A percentile compares a stretch with the other conserved stretches of the same genome.
Evolutionary conservation across 176 grass and related monocot species (phyloP).

Genomic region (Melocanna baccifera): DNA sequence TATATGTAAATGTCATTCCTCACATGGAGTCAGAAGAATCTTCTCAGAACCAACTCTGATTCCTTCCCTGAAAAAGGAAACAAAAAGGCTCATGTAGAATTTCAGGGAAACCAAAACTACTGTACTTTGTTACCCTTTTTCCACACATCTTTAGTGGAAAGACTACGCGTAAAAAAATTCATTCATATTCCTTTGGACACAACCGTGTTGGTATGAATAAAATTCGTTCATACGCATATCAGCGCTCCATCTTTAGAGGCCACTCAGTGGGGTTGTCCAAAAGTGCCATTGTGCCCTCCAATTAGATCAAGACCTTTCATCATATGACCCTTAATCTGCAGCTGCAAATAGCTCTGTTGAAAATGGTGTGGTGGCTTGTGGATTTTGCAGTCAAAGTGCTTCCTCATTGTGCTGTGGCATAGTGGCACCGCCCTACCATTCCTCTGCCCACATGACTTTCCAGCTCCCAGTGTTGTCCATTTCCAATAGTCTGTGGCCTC

Average conservation of each 20-base stretch:
- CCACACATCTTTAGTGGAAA: not conserved
- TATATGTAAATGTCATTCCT: not conserved
- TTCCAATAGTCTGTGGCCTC: constrained; percentile 28
- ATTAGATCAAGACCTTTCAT: not conserved
- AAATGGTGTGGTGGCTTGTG: constrained; percentile 26
- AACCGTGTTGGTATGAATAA: not conserved
- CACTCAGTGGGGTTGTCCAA: not conserved
- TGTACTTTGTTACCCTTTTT: not conserved
- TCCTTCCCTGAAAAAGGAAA: not conserved
- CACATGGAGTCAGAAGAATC: not conserved
- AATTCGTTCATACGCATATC: not conserved
- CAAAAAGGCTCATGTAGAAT: not conserved
- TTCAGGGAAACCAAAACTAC: not conserved
- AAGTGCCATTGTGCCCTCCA: not conserved
- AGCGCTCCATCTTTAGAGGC: not conserved
- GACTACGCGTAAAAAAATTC: not conserved
- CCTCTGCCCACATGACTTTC: constrained; percentile 45
- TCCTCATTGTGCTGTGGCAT: not conserved
- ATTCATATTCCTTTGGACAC: not conserved
- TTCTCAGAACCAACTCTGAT: not conserved
- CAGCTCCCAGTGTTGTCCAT: constrained; percentile 29
- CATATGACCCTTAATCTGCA: not conserved
- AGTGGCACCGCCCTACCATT: constrained; percentile 16
- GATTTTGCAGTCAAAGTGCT: constrained; percentile 27
- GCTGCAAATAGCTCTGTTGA: not conserved